These are phyloP conservation scores for Chalara sp. DNA, from an alignment of 2,329 filamentous ascomycete species.

Conservation along the genomic window DNA sequence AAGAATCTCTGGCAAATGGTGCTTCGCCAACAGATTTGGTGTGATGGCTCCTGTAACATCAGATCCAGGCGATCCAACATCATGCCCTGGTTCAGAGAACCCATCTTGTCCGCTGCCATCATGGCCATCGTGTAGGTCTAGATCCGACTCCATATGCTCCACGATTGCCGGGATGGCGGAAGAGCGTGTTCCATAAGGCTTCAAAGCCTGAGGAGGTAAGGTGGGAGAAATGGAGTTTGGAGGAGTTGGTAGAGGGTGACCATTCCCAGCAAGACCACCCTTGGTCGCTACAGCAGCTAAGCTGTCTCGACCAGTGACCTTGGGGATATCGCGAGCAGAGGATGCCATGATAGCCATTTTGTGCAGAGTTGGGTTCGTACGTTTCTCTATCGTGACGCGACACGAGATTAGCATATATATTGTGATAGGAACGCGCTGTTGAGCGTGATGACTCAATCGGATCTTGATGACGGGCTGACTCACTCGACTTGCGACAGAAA, in stretches of 20 bases:
- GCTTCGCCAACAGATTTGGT: slow-evolving; percentile 74
- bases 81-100: slow-evolving; percentile 9
- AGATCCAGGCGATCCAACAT: slow-evolving; percentile 30
- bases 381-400: slow-evolving; percentile 27
- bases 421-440: slow-evolving; percentile 9
- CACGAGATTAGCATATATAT: slow-evolving; percentile 17
- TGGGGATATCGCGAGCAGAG: slow-evolving; percentile 58
- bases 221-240: slow-evolving; percentile 92
- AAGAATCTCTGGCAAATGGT: slow-evolving; percentile 86
- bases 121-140: slow-evolving; percentile 70
- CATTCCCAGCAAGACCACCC: slow-evolving; percentile 48
- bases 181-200: slow-evolving; percentile 45
- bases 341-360: slow-evolving; percentile 60
- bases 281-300: slow-evolving; percentile 66
- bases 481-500: slow-evolving; percentile 29
- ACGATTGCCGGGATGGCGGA: slow-evolving; percentile 33
- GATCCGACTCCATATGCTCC: slow-evolving; percentile 73
- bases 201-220: slow-evolving; percentile 74
- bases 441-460: slow-evolving; percentile 2
- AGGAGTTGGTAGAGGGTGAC: slow-evolving; percentile 72
- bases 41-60: slow-evolving; percentile 82
- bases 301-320: slow-evolving; percentile 58
- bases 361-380: slow-evolving; percentile 22
- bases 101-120: slow-evolving; percentile 34
- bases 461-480: slow-evolving; percentile 19